These are phyloP conservation scores for Bryum argenteum DNA, from an alignment of 225 moss, liverwort and hornwort species.

Conservation along the genomic window DNA sequence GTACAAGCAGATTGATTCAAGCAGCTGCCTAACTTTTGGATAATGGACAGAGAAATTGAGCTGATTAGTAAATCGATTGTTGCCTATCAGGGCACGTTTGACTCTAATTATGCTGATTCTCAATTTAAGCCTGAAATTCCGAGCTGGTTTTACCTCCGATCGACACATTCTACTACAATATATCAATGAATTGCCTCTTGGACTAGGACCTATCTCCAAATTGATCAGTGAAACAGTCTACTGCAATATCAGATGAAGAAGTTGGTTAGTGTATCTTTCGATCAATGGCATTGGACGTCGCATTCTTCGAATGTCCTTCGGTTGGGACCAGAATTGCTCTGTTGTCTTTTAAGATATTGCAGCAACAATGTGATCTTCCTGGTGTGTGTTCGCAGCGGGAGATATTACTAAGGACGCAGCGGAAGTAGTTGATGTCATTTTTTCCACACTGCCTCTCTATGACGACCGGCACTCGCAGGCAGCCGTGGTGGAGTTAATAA, in stretches of 20 bases:
- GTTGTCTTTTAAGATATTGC: constrained; percentile 12
- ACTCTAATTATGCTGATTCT: constrained; percentile 1
- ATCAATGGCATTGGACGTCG: background rate
- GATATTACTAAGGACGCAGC: constrained; percentile 33
- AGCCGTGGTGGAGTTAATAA: constrained; percentile 77
- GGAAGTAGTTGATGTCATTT: constrained; percentile 53
- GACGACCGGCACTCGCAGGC: constrained; percentile 61
- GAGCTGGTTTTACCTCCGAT: no score
- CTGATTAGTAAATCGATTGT: constrained; percentile 23
- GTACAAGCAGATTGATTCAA: constrained; percentile 10
- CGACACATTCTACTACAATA: background rate
- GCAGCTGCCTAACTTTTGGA: background rate
- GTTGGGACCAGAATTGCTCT: background rate
- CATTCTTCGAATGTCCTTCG: background rate
- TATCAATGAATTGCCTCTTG: background rate
- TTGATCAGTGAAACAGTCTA: background rate
- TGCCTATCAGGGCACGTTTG: background rate
- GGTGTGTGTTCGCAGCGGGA: constrained; percentile 38
- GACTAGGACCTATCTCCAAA: background rate
- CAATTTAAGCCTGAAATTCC: no score
- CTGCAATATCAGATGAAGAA: background rate
- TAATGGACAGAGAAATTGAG: background rate
- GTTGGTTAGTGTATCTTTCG: background rate
- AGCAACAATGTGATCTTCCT: background rate
- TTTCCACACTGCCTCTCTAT: constrained; percentile 53